Conservation (phyloP, 176 grass and related monocot species). For the Chrysopogon serrulatus region DNA sequence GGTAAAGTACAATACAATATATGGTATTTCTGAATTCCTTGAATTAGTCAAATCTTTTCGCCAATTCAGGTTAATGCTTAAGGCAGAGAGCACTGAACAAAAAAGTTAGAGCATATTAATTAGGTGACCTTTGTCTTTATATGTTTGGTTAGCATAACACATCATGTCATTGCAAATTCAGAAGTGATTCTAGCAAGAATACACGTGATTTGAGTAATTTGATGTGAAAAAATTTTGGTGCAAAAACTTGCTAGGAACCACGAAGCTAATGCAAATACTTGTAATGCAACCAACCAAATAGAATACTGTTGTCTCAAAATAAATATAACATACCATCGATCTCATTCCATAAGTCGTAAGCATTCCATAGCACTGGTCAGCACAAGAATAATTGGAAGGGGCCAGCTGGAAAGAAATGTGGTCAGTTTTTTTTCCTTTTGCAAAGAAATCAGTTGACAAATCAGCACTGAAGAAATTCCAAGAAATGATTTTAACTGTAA, state of each 20-base stretch:
- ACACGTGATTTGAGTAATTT: background rate
- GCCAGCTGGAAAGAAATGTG: constrained; percentile 41
- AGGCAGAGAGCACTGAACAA: background rate
- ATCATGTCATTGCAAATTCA: background rate
- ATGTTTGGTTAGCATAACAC: background rate
- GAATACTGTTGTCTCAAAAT: background rate
- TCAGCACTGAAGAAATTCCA: background rate
- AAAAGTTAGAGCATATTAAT: background rate
- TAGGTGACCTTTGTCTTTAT: background rate
- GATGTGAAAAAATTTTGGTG: background rate
- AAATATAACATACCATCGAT: constrained; percentile 52
- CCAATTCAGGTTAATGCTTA: background rate
- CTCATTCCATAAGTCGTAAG: constrained; percentile 49
- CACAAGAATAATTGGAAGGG: constrained; percentile 47
- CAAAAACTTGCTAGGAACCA: background rate
- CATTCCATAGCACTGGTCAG: constrained; percentile 72
- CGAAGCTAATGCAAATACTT: background rate
- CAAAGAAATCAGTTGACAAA: background rate
- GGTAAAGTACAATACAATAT: background rate
- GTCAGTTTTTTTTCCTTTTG: background rate
- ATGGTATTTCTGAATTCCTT: background rate
- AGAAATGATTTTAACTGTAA: background rate
- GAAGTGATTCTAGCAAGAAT: background rate
- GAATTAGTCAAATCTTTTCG: background rate
- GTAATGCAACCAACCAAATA: background rate